Evolutionary conservation across 2,329 filamentous ascomycete species (phyloP).

Genomic region (Talaromyces atroroseus): DNA sequence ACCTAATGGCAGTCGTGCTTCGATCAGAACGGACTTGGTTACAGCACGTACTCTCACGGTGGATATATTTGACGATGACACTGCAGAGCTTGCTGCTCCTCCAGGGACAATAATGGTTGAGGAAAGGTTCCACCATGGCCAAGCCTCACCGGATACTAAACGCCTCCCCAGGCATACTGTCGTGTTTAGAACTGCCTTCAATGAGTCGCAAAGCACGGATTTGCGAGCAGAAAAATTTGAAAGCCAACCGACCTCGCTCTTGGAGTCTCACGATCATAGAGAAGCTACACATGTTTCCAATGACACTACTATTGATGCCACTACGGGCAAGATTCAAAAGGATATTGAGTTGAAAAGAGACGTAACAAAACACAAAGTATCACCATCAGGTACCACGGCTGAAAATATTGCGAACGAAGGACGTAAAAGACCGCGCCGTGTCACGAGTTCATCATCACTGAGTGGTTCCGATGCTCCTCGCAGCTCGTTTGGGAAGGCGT

Average conservation of each 20-base stretch:
- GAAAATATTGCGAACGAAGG: constrained; percentile 6
- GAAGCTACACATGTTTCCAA: not conserved
- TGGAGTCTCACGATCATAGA: not conserved
- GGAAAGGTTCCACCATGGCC: constrained; percentile 46
- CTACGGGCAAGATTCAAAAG: not conserved
- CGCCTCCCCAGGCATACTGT: constrained; percentile 38
- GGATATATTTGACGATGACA: constrained; percentile 40
- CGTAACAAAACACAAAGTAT: not conserved
- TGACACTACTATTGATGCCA: not conserved
- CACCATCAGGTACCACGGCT: not conserved
- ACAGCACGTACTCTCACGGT: constrained; percentile 44
- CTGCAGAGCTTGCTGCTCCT: constrained; percentile 38
- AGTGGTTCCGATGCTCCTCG: constrained; percentile 22
- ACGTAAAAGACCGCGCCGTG: constrained; percentile 10
- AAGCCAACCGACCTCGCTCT: not conserved
- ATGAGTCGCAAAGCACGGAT: constrained; percentile 33
- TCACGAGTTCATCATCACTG: constrained; percentile 14
- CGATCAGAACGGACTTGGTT: constrained; percentile 38
- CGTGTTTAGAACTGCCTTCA: constrained; percentile 42
- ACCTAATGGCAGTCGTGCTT: constrained; percentile 38
- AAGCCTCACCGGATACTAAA: constrained; percentile 28
- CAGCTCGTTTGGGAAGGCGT: constrained; percentile 21
- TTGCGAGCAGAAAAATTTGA: constrained; percentile 21
- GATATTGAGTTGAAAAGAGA: not conserved
- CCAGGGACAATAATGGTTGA: constrained; percentile 43